Base-by-base conservation (phyloP, 108 stramenopile genomes). In the Licmophora abbreviata region DNA sequence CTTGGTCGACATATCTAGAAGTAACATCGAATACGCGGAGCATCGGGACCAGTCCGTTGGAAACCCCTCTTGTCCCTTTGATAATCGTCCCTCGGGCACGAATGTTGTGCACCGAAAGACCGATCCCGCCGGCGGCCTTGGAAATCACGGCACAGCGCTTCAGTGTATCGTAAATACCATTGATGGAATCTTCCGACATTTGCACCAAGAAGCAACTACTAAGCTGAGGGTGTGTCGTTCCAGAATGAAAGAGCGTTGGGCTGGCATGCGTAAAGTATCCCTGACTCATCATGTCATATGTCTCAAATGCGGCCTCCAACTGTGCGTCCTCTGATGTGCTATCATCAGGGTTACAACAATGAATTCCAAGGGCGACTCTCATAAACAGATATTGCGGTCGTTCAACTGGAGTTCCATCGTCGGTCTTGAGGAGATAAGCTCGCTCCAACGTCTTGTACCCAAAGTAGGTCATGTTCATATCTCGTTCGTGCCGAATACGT, bases 31-130 rank as follows among this genome's bases (percentile, higher is more conserved):
- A 98, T 4, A 98, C 95, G 10, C 95, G 83, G n/a, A 98, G 83
- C 95, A 98, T 97, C 14, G 97, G 97, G n/a, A 98, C 94, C 34
- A 98, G 65, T 5, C 97, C 97, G 65, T 96, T 96, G 11, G 92
- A 92, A 2, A 73, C 73, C 11, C 97, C 97, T 47, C 94, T 81
- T 6, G 97, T 93, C 12, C 97, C 97, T 44, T 76, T 69, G 48
- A 98, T 96, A 52, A 80, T 74, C 29, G 93, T 88, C 41, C 87
- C 85, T 11, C 92, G 55, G 1, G 93, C 95, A 12, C 97, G 88
- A 51, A 98, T 94, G 58, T 95, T 91, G 74, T 95, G 92, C 24
- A 96, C 83, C 29, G 82, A 72, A 32, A 96, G 61, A 20, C 97
- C 97, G 31, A 98, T 98, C n/a, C 97, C 95, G 8, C 97, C 95